These are phyloP conservation scores for Pinus tabuliformis DNA, from an alignment of 75 land plant genomes.

Conservation along the genomic window DNA sequence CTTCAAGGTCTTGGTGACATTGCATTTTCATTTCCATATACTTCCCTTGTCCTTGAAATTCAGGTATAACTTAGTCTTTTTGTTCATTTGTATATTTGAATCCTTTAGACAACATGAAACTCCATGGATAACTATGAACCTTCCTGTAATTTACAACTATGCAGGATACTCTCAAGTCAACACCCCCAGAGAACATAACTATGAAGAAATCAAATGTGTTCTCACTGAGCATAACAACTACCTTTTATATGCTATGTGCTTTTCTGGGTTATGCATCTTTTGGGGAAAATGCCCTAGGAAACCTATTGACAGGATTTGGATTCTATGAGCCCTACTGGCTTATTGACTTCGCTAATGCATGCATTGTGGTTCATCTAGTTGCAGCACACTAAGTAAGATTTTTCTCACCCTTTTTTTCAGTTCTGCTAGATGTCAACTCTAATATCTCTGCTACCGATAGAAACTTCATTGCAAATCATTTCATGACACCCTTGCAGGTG, in stretches of 20 bases:
- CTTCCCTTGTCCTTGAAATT: constrained; percentile 35
- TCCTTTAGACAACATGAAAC: neutral
- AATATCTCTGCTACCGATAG: constrained; percentile 21
- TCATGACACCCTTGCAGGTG: constrained; percentile 36
- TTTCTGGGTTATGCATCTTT: constrained; percentile 84
- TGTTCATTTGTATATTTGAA: neutral
- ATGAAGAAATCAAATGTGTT: constrained; percentile 70
- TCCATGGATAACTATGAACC: neutral
- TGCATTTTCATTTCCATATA: constrained; percentile 38
- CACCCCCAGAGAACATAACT: constrained; percentile 18
- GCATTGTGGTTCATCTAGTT: constrained; percentile 64
- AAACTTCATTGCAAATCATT: constrained; percentile 19
- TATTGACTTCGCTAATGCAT: constrained; percentile 71
- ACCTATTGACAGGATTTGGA: constrained; percentile 73
- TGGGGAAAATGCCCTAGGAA: constrained; percentile 68
- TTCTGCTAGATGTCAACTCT: constrained; percentile 7
- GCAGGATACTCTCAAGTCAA: constrained; percentile 21
- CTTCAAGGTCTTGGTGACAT: constrained; percentile 36
- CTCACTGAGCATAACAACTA: constrained; percentile 38
- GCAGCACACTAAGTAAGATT: constrained; percentile 71
- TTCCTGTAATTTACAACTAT: neutral
- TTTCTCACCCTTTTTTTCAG: neutral
- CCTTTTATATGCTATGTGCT: constrained; percentile 65
- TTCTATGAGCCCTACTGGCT: constrained; percentile 75
- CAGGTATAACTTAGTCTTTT: constrained; percentile 13